Percentiles rank a stretch among this genome's conserved stretches.
Conservation (phyloP, 345 rosid species). For the Camelina laxa region DNA sequence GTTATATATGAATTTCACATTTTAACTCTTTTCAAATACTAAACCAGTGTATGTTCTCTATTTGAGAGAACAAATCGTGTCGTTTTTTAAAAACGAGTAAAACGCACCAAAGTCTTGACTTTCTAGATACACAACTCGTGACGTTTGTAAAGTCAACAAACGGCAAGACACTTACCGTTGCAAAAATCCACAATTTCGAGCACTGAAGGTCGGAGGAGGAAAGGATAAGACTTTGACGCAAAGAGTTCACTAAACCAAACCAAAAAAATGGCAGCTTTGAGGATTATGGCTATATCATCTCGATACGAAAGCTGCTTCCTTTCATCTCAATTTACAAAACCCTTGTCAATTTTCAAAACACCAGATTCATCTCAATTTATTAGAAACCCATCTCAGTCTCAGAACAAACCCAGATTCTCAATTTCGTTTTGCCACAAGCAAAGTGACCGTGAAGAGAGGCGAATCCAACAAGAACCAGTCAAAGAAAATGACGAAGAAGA, state of each 20-base stretch:
- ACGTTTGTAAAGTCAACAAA: slow-evolving; percentile 16
- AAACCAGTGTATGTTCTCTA: too few species aligned
- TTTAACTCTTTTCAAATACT: too few species aligned
- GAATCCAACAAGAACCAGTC: background rate
- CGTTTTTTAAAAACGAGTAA: background rate
- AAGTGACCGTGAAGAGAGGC: slow-evolving; percentile 7
- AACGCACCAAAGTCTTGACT: background rate
- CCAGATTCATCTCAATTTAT: slow-evolving; percentile 20
- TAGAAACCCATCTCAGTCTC: slow-evolving; percentile 19
- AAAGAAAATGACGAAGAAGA: slow-evolving; percentile 29
- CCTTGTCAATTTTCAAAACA: too few species aligned
- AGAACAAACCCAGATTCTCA: slow-evolving; percentile 40
- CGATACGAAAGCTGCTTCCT: slow-evolving; percentile 27
- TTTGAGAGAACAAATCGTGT: background rate
- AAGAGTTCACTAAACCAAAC: background rate
- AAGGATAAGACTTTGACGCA: slow-evolving; percentile 32
- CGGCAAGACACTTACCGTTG: slow-evolving; percentile 11
- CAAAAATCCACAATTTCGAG: background rate
- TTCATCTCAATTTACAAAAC: slow-evolving; percentile 29
- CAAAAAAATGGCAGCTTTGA: slow-evolving; percentile 39
- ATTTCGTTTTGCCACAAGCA: slow-evolving; percentile 39
- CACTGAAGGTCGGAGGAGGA: background rate
- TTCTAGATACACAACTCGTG: slow-evolving; percentile 4
- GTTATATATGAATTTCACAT: too few species aligned
- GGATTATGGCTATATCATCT: slow-evolving; percentile 26